Evolutionary conservation across 2,329 filamentous ascomycete genomes (phyloP), one percentile per base, ranked within the genome.

Genomic region (Sporothrix globosa): DNA sequence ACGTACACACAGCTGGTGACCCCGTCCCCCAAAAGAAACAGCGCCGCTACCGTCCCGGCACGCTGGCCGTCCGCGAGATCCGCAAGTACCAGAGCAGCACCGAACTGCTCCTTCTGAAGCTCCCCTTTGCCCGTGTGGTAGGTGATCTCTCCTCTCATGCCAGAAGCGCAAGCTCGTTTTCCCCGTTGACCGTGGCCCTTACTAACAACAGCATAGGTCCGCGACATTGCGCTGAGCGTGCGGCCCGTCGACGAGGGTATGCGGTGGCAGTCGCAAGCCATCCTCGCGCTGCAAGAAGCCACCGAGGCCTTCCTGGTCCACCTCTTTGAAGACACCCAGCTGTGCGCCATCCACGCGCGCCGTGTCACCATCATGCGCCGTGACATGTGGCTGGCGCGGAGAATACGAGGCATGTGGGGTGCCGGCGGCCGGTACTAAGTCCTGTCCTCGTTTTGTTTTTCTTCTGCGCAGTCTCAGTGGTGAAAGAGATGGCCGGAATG

Each of bases 351-450:
- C 76, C 95, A 98, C 82, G 96, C 95, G 73, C 97, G 97, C 84
- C 87, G 95, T 79, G 93, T 98, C 68, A 98, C 95, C 52, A 97
- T 97, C 76, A 95, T 97, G 92, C 93, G 96, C 81, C 97, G 97
- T 83, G 96, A 98, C 81, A 97, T 99, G 76, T 95, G 97, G 82
- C 87, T 98, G 72, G 95, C 95, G 24, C 84, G 92, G 76, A 83
- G 92, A 74, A 93, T 95, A 81, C 85, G 92, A 67, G 92, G 92
- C 14, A 86, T 90, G 60, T 94, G 91, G 91, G 91, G 89, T 61
- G 91, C 91, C 5, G 75, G 84, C 82, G 81, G 90, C 81, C 81
- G 87, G 81, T 81, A 76, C 56, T 78, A 66, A 73, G 7, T 44
- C 6, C 7, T 60, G 27, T 27, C 17, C 19, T n/a, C 6, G 17